phyloP scores from a whole-genome alignment of 1,284 basidiomycete genomes.

The Tilletia horrida region DNA sequence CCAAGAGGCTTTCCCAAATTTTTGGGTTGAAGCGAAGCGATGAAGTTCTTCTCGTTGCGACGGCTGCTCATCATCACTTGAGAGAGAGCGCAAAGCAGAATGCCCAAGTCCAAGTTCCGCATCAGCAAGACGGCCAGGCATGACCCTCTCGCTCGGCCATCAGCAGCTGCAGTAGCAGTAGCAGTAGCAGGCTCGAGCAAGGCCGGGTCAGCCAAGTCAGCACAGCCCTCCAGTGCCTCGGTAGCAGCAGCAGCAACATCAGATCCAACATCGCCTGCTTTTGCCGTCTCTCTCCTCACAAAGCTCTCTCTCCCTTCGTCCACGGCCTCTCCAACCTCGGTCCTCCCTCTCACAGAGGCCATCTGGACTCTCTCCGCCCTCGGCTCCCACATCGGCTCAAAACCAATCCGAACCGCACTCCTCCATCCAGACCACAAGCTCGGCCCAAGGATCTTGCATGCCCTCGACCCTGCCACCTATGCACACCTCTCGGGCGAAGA shows the following conservation, averaged over 20 bases:
- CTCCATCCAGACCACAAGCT: constrained; percentile 39
- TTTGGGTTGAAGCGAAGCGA: no score
- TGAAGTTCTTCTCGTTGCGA: no score
- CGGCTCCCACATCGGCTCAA: constrained; percentile 35
- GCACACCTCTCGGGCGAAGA: not conserved
- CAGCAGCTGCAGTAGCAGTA: not conserved
- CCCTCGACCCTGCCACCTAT: constrained; percentile 32
- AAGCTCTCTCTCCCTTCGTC: constrained; percentile 14
- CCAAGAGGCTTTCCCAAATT: no score
- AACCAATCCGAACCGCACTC: constrained; percentile 26
- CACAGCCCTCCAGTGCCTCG: not conserved
- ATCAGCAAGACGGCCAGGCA: constrained; percentile 1
- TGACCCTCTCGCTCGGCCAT: constrained; percentile 5
- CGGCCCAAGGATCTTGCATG: constrained; percentile 39
- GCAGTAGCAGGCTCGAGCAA: not conserved
- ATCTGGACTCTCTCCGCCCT: constrained; percentile 51
- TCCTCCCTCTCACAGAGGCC: constrained; percentile 29
- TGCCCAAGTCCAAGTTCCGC: constrained; percentile 9
- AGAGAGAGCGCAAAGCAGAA: no score
- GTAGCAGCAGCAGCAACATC: not conserved
- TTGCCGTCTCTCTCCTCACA: constrained; percentile 12
- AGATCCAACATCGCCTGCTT: not conserved
- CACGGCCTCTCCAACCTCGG: not conserved
- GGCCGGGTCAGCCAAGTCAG: not conserved
- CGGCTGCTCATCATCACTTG: no score